A percentile compares a stretch with the other conserved stretches of the same genome.
Conservation (phyloP, 2,329 filamentous ascomycete genomes). For the Calonectria montana region DNA sequence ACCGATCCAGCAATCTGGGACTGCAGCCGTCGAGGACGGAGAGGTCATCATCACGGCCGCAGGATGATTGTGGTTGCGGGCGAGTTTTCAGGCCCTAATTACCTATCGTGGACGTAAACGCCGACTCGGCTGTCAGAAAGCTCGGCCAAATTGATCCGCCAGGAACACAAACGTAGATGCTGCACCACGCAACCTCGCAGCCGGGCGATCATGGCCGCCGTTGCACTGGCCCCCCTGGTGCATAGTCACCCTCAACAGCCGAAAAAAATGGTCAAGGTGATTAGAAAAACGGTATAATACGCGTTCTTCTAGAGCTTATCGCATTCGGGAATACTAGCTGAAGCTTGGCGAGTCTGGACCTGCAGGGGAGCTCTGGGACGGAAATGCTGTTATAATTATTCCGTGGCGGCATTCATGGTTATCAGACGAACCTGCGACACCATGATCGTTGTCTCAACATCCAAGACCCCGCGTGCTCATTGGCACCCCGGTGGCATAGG, state of each 20-base stretch:
- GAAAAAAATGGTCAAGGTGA: conserved; percentile 1
- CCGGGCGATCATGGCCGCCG: conserved; percentile 4
- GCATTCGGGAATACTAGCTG: conserved; percentile 5
- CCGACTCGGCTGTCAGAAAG: neutral
- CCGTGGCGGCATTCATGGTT: conserved; percentile 17
- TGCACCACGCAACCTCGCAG: conserved; percentile 17
- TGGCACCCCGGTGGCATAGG: conserved; percentile 27
- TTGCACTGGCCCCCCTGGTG: neutral
- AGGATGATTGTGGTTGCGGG: conserved; percentile 14
- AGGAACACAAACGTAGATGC: neutral
- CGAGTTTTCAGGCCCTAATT: conserved; percentile 2
- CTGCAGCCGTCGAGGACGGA: conserved; percentile 4
- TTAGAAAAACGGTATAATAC: neutral
- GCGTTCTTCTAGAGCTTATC: conserved; percentile 13
- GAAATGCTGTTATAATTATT: conserved; percentile 21
- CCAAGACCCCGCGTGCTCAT: conserved; percentile 30
- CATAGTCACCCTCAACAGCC: neutral
- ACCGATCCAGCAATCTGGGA: neutral
- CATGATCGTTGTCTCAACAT: conserved; percentile 34
- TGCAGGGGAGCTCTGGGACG: neutral
- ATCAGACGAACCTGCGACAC: conserved; percentile 42
- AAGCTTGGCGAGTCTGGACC: neutral
- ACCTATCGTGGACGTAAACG: neutral
- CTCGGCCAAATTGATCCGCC: conserved; percentile 3
- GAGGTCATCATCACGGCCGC: conserved; percentile 17